Evolutionary conservation across 2,329 filamentous ascomycete genomes (phyloP), one percentile per base, ranked within the genome.

Genomic region (Tolypocladium ophioglossoides): DNA sequence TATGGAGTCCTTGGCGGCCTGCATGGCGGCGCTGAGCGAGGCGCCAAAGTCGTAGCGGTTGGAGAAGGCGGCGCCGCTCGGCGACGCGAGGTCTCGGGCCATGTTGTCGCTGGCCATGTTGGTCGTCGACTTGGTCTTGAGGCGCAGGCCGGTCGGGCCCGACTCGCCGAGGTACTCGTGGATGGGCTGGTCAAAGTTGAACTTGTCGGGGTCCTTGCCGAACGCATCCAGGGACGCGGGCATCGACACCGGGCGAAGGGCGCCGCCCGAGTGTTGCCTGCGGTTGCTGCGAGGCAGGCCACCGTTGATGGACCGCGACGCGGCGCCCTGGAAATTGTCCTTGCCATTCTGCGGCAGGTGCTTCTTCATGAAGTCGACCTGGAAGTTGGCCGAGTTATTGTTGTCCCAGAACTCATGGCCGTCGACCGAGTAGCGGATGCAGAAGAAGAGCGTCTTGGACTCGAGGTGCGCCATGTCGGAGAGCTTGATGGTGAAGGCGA

Each of bases 21-120:
- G 84, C 66, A 92, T 86, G 14, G 90, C 91, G 52, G 91, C 90
- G 52, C 80, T 85, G 34, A 97, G 78, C 0, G 94, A 97, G n/a
- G 89, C 89, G 57, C 88, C 86, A 69, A 99, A 97, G 73, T 97
- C 92, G 68, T 99, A 99, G 53, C 94, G 87, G 70, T 91, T 91
- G 49, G 90, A 88, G 68, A 97, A 96, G 20, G 86, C 87, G 62
- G 88, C 84, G 30, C 84, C 83, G 59, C 80, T 83, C 1, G 81
- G 79, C 2, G 79, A 72, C 0, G 78, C 68, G 27, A 82, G 66
- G 37, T 75, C 68, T 64, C 75, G 70, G 62, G 79, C 65, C 22
- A 84, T 65, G 61, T 79, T 82, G 59, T 88, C 83, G 53, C 80
- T 82, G 27, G 86, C 79, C 53, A 88, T 69, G 61, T 80, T 84